A percentile compares a stretch with the other conserved stretches of the same genome.
These are phyloP conservation scores for Acanthamoeba healyi DNA, from an alignment of 208 protist genomes.

Conservation along the genomic window DNA sequence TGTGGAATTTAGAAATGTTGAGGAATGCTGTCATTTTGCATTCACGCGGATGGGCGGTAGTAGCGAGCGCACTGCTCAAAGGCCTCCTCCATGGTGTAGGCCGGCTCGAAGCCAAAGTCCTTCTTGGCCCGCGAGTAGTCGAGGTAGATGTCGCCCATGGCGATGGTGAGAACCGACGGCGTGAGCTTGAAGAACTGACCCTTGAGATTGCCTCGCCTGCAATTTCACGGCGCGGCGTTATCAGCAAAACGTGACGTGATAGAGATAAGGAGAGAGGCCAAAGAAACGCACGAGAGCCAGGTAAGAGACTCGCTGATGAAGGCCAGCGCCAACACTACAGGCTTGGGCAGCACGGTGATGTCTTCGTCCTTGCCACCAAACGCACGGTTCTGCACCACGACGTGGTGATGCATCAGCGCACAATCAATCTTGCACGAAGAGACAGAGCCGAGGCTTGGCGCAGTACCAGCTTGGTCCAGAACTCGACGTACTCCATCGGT, in stretches of 20 bases:
- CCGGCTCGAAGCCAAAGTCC: slow-evolving; percentile 78
- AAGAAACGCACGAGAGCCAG: slow-evolving; percentile 39
- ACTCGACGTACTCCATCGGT: slow-evolving; percentile 52
- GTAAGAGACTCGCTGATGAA: slow-evolving; percentile 27
- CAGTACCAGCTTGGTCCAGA: slow-evolving; percentile 14
- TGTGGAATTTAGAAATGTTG: too few species aligned
- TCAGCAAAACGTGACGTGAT: background rate
- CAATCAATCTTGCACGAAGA: background rate
- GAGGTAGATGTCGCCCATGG: slow-evolving; percentile 69
- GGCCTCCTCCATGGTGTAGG: slow-evolving; percentile 78
- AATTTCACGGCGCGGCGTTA: background rate
- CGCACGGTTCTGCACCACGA: background rate
- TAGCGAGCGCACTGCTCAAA: background rate
- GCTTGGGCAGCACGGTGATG: background rate
- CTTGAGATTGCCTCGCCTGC: slow-evolving; percentile 54
- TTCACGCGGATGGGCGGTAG: too few species aligned
- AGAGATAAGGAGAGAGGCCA: too few species aligned
- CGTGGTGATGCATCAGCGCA: background rate
- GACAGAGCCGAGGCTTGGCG: too few species aligned
- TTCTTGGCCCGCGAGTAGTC: slow-evolving; percentile 77
- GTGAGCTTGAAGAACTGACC: slow-evolving; percentile 48
- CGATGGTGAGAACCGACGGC: background rate
- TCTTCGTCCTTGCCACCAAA: slow-evolving; percentile 4
- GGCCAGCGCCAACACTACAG: background rate
- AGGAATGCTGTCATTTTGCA: too few species aligned